Evolutionary conservation across 2,329 filamentous ascomycete species (phyloP), one percentile per base, ranked within the genome.

Genomic region (Neofusicoccum laricinum): DNA sequence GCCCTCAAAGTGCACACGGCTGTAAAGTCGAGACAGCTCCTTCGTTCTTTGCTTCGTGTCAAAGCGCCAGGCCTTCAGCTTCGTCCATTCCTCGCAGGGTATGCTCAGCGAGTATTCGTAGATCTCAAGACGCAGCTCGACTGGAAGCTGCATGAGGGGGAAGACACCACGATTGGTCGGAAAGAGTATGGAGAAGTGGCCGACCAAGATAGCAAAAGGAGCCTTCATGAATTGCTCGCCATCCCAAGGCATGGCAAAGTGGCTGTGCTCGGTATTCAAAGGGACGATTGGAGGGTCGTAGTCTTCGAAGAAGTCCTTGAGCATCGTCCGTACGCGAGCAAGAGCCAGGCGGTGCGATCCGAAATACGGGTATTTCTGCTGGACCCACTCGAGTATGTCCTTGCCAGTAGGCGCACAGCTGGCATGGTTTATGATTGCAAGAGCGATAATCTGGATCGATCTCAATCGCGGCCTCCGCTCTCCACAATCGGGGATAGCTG

Each of bases 51-150:
- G 19, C 14, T 32, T 11, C 14, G 2, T 15, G 36, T 3, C 10
- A 7, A 38, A 7, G 4, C 25, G 0, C 25, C 25, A 30, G 7
- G 5, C 5, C 0, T 2, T 6, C 11, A 12, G 0, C 45, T 0
- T 30, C 6, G 8, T 10, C 46, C 25, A 32, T 30, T 30, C 21
- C 3, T 34, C 5, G 15, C 46, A 51, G 2, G 49, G 49, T 2
- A 38, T 5, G 15, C n/a, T 25, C 8, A 51, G 32, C 17, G n/a
- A 15, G n/a, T 51, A 51, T 12, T 51, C 49, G 11, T 51, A 51
- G 1, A 51, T 25, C 8, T 51, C 7, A 15, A 51, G 15, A 8
- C 49, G 49, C 2, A 51, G 4, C n/a, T 51, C 49, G 10, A 30
- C 6, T 10, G 49, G 49, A 38, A 51, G 49, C 2, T 5, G 11